Conservation (phyloP, 2,329 filamentous ascomycete species). For the Elsinoe necatrix region DNA sequence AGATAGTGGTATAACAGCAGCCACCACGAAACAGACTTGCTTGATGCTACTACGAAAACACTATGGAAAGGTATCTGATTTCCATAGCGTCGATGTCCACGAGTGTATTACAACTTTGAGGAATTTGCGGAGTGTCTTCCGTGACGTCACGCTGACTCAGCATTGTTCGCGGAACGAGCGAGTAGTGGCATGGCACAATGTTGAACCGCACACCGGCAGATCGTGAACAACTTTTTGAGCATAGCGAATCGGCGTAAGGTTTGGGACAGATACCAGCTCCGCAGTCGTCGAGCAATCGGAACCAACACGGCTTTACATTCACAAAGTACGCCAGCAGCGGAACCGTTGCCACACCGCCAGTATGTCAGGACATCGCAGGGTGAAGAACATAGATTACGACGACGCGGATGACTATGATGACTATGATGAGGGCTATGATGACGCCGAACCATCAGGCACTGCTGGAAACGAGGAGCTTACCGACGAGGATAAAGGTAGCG, state of each 20-base stretch:
- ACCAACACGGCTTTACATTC: background rate
- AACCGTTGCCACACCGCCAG: background rate
- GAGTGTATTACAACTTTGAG: too few relatives aligned
- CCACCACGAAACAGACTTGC: too few relatives aligned
- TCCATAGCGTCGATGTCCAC: too few relatives aligned
- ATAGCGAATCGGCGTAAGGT: background rate
- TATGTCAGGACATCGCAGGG: conserved; percentile 35
- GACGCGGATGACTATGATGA: conserved; percentile 47
- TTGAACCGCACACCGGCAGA: background rate
- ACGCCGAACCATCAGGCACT: conserved; percentile 26
- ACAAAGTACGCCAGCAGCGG: background rate
- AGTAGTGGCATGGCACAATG: background rate
- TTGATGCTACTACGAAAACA: too few relatives aligned
- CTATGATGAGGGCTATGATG: conserved; percentile 32
- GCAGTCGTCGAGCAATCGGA: background rate
- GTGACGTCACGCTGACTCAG: background rate
- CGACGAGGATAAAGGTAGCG: conserved; percentile 32
- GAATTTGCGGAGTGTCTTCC: background rate
- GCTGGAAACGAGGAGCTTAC: conserved; percentile 24
- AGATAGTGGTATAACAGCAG: too few relatives aligned
- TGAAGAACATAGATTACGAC: conserved; percentile 41
- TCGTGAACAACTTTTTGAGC: background rate
- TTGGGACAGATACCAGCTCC: background rate
- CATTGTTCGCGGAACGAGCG: background rate
- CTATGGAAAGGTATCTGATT: too few relatives aligned